Evolutionary conservation across 306 rosid species (phyloP), one percentile per base, ranked within the genome.

Genomic region (Cucumis hystrix): DNA sequence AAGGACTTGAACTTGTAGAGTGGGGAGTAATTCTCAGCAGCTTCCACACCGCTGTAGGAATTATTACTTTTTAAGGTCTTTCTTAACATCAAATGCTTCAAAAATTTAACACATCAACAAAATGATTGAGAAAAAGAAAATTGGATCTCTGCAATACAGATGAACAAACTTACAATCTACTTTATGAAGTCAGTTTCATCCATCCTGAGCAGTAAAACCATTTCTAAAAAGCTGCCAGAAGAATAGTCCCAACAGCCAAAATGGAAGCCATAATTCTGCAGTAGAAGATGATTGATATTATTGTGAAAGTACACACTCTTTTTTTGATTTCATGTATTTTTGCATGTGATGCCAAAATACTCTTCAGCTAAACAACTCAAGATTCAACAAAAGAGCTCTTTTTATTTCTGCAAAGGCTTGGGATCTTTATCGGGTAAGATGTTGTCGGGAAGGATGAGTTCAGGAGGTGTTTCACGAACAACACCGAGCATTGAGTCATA

Each of bases 261-360:
- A 78, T 39, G 52, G 82, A 83, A 79, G 81, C 80, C 83, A 82
- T 68, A 55, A 66, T 78, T 79, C 87, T 85, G 77, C 81, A 79
- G 82, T 84, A 79, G 76, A 79, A 66, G 81, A 71, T 77, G 94
- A 84, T 79, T 73, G 85, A 86, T 78, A 82, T 93, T 93, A 91
- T 91, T 93, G 82, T 86, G 88, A 81, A 83, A 77, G 85, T 86
- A 86, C 86, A 79, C 30, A 66, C 83, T 83, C 73, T 86, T 87
- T 87, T 78, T 82, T 87, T 83, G 37, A 33, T 33, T 33, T 33
- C 5, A 75, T 59, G 88, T 84, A 86, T 45, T 69, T 85, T 84
- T 81, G 82, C 84, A 80, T 65, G 71, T 76, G 78, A 79, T 82
- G 85, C 77, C 77, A 83, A 81, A 65, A 88, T 79, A 59, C 76